These are phyloP conservation scores for Pseudocercospora eumusae DNA, from an alignment of 2,329 filamentous ascomycete species.

Conservation along the genomic window DNA sequence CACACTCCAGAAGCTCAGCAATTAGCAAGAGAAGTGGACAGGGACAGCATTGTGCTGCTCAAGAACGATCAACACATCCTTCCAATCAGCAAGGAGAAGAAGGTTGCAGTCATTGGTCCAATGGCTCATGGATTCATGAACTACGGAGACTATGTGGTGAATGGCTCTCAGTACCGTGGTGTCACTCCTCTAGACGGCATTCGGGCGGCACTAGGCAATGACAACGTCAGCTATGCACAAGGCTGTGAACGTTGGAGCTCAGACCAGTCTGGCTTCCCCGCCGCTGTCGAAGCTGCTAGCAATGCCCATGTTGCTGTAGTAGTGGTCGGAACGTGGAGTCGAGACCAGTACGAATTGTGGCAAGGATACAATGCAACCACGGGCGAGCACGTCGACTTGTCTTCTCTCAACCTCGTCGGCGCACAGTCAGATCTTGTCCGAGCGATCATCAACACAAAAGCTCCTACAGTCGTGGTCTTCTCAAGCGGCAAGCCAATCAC, in stretches of 20 bases:
- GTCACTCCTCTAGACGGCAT: slow-evolving; percentile 72
- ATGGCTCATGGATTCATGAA: slow-evolving; percentile 74
- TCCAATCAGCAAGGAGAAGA: slow-evolving; percentile 64
- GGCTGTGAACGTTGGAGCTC: slow-evolving; percentile 73
- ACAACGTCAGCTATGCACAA: slow-evolving; percentile 65
- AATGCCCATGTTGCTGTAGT: slow-evolving; percentile 71
- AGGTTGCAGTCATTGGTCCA: slow-evolving; percentile 71
- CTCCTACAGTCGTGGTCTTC: slow-evolving; percentile 68
- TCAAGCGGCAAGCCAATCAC: slow-evolving; percentile 71
- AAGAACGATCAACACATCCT: slow-evolving; percentile 69
- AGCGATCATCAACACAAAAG: slow-evolving; percentile 67
- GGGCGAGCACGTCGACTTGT: slow-evolving; percentile 70
- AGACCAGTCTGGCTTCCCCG: slow-evolving; percentile 66
- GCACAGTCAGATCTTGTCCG: slow-evolving; percentile 67
- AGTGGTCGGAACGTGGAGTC: slow-evolving; percentile 73
- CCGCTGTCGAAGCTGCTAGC: slow-evolving; percentile 65
- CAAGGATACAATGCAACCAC: slow-evolving; percentile 70
- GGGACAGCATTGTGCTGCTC: slow-evolving; percentile 70
- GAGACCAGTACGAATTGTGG: slow-evolving; percentile 73
- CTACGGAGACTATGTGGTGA: slow-evolving; percentile 74
- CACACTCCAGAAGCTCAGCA: slow-evolving; percentile 61
- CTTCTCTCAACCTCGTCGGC: slow-evolving; percentile 66
- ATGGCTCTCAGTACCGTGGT: slow-evolving; percentile 63
- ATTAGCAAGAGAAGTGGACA: slow-evolving; percentile 65
- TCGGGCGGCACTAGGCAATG: slow-evolving; percentile 57